Evolutionary conservation across 148 eudicot species (phyloP).

Genomic region (Camellia lanceoleosa): DNA sequence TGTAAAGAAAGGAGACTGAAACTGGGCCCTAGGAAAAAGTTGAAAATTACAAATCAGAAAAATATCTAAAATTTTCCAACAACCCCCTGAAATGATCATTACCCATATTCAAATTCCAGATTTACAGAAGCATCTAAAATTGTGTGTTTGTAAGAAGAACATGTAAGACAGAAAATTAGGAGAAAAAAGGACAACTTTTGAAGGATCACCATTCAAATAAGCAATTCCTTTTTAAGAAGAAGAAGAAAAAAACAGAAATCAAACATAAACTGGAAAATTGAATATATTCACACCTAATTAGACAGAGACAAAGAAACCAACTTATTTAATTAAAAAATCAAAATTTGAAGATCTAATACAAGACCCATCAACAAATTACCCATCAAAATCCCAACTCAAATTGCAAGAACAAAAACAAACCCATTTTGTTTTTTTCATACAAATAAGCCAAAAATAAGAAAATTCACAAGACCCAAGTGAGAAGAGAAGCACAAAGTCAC

Average conservation of each 20-base stretch:
- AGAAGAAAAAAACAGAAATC: background rate
- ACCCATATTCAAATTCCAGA: background rate
- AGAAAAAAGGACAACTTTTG: background rate
- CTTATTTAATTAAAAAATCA: background rate
- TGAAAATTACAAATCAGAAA: background rate
- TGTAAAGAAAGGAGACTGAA: background rate
- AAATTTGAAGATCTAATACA: constrained; percentile 8
- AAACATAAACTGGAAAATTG: background rate
- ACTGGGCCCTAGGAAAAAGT: background rate
- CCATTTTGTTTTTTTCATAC: too few species aligned
- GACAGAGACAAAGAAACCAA: background rate
- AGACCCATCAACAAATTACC: background rate
- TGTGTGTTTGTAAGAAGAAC: background rate
- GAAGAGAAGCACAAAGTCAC: background rate
- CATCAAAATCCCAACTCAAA: background rate
- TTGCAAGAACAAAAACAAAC: background rate
- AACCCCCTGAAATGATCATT: background rate
- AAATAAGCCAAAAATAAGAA: background rate
- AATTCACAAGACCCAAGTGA: too few species aligned
- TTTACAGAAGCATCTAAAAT: background rate
- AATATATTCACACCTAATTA: background rate
- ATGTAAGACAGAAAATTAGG: background rate
- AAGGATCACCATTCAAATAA: constrained; percentile 6
- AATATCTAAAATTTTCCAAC: background rate
- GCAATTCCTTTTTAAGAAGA: background rate